Conservation (phyloP, 1,284 basidiomycete species). For the Phenoliferia sp. region DNA sequence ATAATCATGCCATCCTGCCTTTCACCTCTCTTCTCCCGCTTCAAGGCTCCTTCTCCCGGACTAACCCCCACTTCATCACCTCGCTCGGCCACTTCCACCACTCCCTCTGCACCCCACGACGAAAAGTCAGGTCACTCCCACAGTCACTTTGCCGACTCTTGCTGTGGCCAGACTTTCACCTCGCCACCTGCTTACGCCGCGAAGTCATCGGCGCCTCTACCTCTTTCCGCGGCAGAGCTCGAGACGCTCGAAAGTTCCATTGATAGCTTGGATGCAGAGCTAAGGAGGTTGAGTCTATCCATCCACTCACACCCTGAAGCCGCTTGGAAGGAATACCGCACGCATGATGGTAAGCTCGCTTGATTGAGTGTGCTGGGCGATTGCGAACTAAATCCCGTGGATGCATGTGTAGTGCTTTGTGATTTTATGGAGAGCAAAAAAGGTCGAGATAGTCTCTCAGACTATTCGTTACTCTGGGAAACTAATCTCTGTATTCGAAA, state of each 20-base stretch:
- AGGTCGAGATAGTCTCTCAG: neutral
- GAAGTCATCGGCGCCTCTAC: neutral
- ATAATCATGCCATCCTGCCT: neutral
- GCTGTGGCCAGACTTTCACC: neutral
- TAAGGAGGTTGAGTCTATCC: conserved; percentile 41
- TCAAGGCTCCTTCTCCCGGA: neutral
- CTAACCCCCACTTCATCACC: neutral
- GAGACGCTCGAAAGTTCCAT: conserved; percentile 3
- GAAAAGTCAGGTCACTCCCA: neutral
- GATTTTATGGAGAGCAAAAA: conserved; percentile 30
- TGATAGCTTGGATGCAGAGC: conserved; percentile 8
- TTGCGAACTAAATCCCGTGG: conserved; percentile 4
- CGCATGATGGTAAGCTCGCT: conserved; percentile 15
- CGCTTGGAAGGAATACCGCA: conserved; percentile 35
- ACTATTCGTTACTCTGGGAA: neutral
- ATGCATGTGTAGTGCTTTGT: conserved; percentile 30
- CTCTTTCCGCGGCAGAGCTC: neutral
- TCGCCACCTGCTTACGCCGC: neutral
- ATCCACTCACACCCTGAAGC: conserved; percentile 42
- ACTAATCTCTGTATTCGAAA: neutral
- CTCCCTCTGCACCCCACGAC: neutral
- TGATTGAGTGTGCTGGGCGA: neutral
- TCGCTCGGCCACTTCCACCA: neutral
- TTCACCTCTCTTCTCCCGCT: neutral
- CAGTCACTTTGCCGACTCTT: neutral